phyloP scores from a whole-genome alignment of 352 stramenopile species.

The Phytophthora kernoviae region DNA sequence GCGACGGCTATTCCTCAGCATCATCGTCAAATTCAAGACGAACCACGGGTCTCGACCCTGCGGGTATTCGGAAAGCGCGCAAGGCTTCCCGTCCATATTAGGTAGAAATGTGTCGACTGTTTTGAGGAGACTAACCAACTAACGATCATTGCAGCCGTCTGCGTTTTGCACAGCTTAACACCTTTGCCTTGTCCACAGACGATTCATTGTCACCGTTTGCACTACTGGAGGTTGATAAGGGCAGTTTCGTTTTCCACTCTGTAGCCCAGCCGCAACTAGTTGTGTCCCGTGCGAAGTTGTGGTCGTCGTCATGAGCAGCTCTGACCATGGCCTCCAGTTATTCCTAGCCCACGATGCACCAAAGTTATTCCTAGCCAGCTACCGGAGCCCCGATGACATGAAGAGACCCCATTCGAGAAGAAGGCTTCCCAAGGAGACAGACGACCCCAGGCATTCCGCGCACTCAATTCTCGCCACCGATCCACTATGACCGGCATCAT shows the following conservation, averaged over 20 bases:
- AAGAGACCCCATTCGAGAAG: slow-evolving; percentile 26
- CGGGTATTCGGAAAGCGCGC: slow-evolving; percentile 71
- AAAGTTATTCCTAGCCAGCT: too few species aligned
- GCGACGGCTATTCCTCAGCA: slow-evolving; percentile 7
- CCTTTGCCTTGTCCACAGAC: slow-evolving; percentile 1
- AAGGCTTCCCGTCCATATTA: slow-evolving; percentile 81
- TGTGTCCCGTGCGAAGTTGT: background rate
- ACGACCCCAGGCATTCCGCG: background rate
- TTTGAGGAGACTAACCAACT: slow-evolving; percentile 11
- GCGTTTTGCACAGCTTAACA: slow-evolving; percentile 1
- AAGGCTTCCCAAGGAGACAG: slow-evolving; percentile 18
- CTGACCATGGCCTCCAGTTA: background rate
- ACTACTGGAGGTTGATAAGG: background rate
- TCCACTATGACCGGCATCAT: slow-evolving; percentile 77
- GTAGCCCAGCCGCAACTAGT: too few species aligned
- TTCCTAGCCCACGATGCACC: too few species aligned
- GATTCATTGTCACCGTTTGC: background rate
- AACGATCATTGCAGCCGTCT: slow-evolving; percentile 7
- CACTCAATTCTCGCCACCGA: background rate
- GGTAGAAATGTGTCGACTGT: slow-evolving; percentile 14
- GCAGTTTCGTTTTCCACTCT: too few species aligned
- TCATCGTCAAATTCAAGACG: slow-evolving; percentile 22
- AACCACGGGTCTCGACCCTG: slow-evolving; percentile 39
- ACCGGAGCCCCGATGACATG: too few species aligned
- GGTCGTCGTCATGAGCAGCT: too few species aligned